Evolutionary conservation across 192 early-diverging fungal species (phyloP).

Genomic region (Podila epigama): DNA sequence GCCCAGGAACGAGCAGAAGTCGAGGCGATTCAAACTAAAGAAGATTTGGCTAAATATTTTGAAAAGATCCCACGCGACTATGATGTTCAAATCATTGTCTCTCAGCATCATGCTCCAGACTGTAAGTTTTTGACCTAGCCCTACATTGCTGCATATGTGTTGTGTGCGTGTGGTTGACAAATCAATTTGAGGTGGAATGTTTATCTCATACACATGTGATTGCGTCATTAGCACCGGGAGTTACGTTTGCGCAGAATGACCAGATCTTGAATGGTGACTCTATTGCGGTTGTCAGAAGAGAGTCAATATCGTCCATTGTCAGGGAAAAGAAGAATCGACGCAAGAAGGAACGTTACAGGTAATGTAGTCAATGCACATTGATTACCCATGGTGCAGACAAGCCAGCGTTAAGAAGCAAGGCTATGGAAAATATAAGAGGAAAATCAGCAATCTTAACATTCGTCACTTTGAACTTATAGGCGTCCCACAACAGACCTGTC

Average conservation of each 20-base stretch:
- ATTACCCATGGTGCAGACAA: too few relatives aligned
- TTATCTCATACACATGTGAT: background rate
- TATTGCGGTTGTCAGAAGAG: slow-evolving; percentile 26
- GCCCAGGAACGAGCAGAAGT: slow-evolving; percentile 21
- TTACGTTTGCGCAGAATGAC: slow-evolving; percentile 28
- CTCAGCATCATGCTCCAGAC: slow-evolving; percentile 7
- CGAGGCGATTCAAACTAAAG: slow-evolving; percentile 26
- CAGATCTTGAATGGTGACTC: slow-evolving; percentile 21
- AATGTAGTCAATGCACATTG: too few relatives aligned
- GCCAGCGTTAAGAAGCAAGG: too few relatives aligned
- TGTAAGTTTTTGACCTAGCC: slow-evolving; percentile 3
- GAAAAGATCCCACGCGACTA: slow-evolving; percentile 32
- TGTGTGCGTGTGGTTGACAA: too few relatives aligned
- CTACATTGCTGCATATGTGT: too few relatives aligned
- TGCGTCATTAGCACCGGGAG: slow-evolving; percentile 20
- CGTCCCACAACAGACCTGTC: slow-evolving; percentile 38
- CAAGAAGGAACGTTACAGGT: slow-evolving; percentile 29
- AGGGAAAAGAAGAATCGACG: slow-evolving; percentile 28
- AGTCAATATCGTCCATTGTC: slow-evolving; percentile 14
- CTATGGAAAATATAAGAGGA: too few relatives aligned
- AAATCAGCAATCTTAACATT: too few relatives aligned
- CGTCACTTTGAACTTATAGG: too few relatives aligned
- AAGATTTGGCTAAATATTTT: slow-evolving; percentile 22
- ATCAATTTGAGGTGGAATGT: too few relatives aligned
- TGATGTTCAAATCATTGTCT: slow-evolving; percentile 27